Conservation (phyloP, 2,329 filamentous ascomycete genomes). For the Paracoccidioides brasiliensis region DNA sequence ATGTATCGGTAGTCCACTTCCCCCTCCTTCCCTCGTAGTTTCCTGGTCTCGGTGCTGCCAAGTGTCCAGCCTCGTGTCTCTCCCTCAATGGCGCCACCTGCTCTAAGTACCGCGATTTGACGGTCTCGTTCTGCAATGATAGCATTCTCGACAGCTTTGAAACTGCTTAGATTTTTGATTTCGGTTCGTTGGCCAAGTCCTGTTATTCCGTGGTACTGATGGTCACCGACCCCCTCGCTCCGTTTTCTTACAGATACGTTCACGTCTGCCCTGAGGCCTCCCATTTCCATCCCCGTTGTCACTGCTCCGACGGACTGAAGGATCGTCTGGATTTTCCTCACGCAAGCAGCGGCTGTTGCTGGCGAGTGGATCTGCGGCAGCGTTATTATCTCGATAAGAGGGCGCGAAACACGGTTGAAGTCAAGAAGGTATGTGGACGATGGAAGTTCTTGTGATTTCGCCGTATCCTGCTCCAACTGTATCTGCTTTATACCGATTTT, state of each 20-base stretch:
- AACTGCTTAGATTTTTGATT: slow-evolving; percentile 92
- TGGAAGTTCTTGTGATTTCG: slow-evolving; percentile 74
- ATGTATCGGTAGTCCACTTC: slow-evolving; percentile 98
- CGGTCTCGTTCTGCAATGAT: slow-evolving; percentile 82
- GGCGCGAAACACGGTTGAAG: slow-evolving; percentile 83
- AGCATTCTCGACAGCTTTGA: slow-evolving; percentile 90
- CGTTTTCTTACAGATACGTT: slow-evolving; percentile 74
- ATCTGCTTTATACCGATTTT: slow-evolving; percentile 79
- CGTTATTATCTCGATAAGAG: slow-evolving; percentile 91
- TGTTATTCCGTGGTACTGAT: slow-evolving; percentile 44
- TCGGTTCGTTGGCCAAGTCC: slow-evolving; percentile 78
- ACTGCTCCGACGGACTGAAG: slow-evolving; percentile 72
- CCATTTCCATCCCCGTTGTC: slow-evolving; percentile 83
- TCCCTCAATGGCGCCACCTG: slow-evolving; percentile 60
- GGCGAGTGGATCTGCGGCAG: slow-evolving; percentile 78
- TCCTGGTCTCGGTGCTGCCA: slow-evolving; percentile 65
- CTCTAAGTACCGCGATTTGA: slow-evolving; percentile 68
- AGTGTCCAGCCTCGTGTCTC: slow-evolving; percentile 92
- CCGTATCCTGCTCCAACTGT: slow-evolving; percentile 95
- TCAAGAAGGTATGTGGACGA: slow-evolving; percentile 67
- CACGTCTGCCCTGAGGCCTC: slow-evolving; percentile 82
- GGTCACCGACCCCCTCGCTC: slow-evolving; percentile 31
- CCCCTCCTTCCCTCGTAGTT: slow-evolving; percentile 82
- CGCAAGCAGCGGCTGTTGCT: slow-evolving; percentile 72
- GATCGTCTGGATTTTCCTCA: slow-evolving; percentile 74